Conservation (phyloP, 192 early-diverging fungal species). For the Coemansia sp. region DNA sequence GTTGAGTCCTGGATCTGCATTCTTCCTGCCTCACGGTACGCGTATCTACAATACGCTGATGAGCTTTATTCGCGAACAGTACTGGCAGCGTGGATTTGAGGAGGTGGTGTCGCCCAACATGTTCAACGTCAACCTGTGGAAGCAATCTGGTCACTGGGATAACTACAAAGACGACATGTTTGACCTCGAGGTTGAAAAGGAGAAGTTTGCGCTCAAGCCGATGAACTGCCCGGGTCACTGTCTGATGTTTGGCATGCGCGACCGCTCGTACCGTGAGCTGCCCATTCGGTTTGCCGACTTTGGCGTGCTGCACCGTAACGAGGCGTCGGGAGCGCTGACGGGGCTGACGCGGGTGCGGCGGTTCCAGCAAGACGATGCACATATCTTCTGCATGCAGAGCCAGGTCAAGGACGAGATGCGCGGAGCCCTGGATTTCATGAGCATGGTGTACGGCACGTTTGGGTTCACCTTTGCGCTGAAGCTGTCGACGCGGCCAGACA, state of each 20-base stretch:
- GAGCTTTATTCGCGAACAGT: conserved; percentile 85
- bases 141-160: conserved; percentile 90
- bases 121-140: conserved; percentile 98
- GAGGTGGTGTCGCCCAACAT: conserved; percentile 99
- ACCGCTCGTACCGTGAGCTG: conserved; percentile 94
- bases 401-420: conserved; percentile 87
- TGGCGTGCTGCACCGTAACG: conserved; percentile 94
- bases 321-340: conserved; percentile 88
- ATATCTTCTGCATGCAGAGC: conserved; percentile 92
- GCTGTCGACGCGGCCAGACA: conserved; percentile 96
- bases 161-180: conserved; percentile 99
- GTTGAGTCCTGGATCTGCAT: conserved; percentile 87
- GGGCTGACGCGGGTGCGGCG: conserved; percentile 96
- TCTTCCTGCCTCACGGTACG: conserved; percentile 95
- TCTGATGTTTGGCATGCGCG: conserved; percentile 90
- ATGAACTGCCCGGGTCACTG: conserved; percentile 99
- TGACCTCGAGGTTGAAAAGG: conserved; percentile 91
- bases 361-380: conserved; percentile 99
- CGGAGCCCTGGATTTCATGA: conserved; percentile 81
- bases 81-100: conserved; percentile 88
- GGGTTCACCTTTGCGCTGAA: conserved; percentile 89
- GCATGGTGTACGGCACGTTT: conserved; percentile 89
- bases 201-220: conserved; percentile 95
- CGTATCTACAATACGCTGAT: conserved; percentile 95
- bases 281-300: conserved; percentile 96